Percentiles rank a stretch among this genome's conserved stretches.
Evolutionary conservation across 257 asterid genomes (phyloP).

Genomic region (Jaltomata sinuosa): DNA sequence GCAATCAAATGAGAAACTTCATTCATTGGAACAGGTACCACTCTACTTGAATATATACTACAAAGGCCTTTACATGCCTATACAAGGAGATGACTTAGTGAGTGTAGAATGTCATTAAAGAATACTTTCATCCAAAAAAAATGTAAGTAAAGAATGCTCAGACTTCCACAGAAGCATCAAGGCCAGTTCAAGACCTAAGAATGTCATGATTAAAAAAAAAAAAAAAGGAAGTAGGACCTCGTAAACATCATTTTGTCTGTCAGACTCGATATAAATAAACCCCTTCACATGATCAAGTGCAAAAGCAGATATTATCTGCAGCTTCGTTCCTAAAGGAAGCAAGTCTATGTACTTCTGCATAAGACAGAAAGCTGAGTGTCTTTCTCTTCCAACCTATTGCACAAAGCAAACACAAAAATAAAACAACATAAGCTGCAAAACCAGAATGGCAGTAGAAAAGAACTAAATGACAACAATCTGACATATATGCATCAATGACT

Average conservation of each 20-base stretch:
- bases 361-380: conserved; percentile 82
- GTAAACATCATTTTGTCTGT: conserved; percentile 56
- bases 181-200: conserved; percentile 3
- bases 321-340: conserved; percentile 53
- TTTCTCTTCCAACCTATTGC: conserved; percentile 83
- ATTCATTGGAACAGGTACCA: conserved; percentile 42
- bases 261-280: conserved; percentile 72
- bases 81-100: background rate
- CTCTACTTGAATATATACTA: conserved; percentile 58
- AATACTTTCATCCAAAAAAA: conserved; percentile 4
- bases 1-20: conserved; percentile 55
- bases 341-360: conserved; percentile 82
- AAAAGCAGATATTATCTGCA: conserved; percentile 76
- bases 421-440: background rate
- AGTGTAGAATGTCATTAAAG: background rate
- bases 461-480: background rate
- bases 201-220: background rate
- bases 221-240: conserved; percentile 48
- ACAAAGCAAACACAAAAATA: conserved; percentile 8
- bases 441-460: background rate
- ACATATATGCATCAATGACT: background rate
- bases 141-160: background rate
- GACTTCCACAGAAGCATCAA: background rate
- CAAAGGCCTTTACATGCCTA: conserved; percentile 87
- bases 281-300: conserved; percentile 87